Evolutionary conservation across 768 basidiomycete species (phyloP), one percentile per base, ranked within the genome.

Genomic region (Panellus pusillus): DNA sequence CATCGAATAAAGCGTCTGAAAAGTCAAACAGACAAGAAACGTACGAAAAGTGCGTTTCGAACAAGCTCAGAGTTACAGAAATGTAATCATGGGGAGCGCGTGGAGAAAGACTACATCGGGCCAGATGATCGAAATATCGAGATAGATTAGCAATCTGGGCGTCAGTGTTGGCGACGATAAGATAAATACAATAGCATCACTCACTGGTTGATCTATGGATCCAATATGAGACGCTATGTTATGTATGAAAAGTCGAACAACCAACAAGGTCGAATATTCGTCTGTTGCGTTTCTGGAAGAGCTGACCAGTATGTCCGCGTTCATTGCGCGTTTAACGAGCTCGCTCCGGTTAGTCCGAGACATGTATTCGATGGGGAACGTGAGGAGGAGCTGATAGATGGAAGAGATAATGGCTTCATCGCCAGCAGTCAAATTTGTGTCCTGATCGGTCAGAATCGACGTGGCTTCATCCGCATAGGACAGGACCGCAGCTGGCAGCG

Each of bases 301-400:
- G n/a, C 50, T 57, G 41, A 74, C 57, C 9, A 63, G 47, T 14
- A 64, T 31, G 64, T 91, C 89, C 3, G 77, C 73, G 15, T 60
- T 64, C 24, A 85, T 60, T 1, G 84, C 87, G 60, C 81, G 73
- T 61, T 68, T 78, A 5, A 82, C 65, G 20, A 91, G 69, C 15
- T 82, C 80, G 6, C 64, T 60, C 31, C 84, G 77, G 44, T 68
- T 67, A 4, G 68, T 56, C 50, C 80, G 80, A 3, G 83, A 73
- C 35, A 90, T 69, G 61, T 86, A 91, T 55, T 90, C 89, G 35
- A 73, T 63, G 14, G 89, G 88, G 15, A 84, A 73, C 47, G 77
- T 71, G 27, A 83, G 72, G 11, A 91, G 68, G 15, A 85, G 63
- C 12, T 65, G 68, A 64, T 79, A 90, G 1, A 72, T 65, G 6